Evolutionary conservation across 78 protist species (phyloP), one percentile per base, ranked within the genome.

Genomic region (Tieghemostelium lacteum): DNA sequence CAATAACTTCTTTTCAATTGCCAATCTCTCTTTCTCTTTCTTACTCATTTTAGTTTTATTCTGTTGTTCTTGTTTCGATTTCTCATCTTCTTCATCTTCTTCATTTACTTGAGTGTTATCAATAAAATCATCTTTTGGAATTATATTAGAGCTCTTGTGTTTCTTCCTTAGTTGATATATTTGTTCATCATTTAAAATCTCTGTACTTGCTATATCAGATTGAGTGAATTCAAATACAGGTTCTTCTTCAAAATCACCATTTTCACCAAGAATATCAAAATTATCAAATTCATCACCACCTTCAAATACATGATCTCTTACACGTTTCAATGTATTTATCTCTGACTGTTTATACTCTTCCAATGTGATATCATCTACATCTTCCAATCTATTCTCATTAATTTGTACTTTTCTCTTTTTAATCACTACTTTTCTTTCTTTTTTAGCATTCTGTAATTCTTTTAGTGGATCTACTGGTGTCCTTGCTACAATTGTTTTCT

Each of bases 271-370:
- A 42, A 83, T 83, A 45, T 83, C 78, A 22, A 58, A 83, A 24
- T 69, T 60, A 58, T 83, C 91, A 37, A 52, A 60, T n/a, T 55
- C 72, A 57, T 83, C 91, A 42, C 91, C 91, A 58, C 72, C 80
- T 19, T 83, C 91, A 8, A 29, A 58, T 19, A 83, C 52, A 60
- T 83, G 91, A 42, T 83, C 71, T 28, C 26, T 66, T 1, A 66
- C 63, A 45, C 91, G 66, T n/a, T 67, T 57, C 28, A n/a, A n/a
- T 29, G 91, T 69, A 39, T 83, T 83, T 2, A 40, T 33, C 39
- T 83, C 91, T 17, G 91, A 83, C 67, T 69, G 39, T 58, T 58
- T 66, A 57, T 83, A 83, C 4, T 83, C 91, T 42, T 52, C 78
- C 26, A 29, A 29, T 0, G 80, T 12, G 50, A 83, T 83, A 83